Conservation (phyloP, 1,139 yeast species). For the Geotrichum histeridarum region DNA sequence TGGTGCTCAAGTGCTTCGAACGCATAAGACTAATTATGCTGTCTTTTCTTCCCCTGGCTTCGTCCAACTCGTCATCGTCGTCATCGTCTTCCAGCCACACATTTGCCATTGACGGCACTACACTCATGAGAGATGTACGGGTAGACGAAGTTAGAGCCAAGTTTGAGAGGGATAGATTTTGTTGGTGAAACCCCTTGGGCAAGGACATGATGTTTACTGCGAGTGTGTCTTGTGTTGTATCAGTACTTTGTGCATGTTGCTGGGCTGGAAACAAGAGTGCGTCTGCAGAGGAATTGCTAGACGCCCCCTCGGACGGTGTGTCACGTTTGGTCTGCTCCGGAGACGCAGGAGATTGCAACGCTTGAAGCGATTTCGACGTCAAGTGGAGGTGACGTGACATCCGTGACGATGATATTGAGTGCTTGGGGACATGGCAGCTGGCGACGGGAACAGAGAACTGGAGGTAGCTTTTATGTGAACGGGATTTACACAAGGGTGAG, state of each 20-base stretch:
- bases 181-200: constrained; percentile 8
- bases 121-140: constrained; percentile 8
- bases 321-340: neutral
- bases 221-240: constrained; percentile 6
- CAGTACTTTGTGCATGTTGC: neutral
- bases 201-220: constrained; percentile 16
- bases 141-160: neutral
- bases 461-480: neutral
- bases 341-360: neutral
- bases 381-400: constrained; percentile 6
- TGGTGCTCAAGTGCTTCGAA: neutral
- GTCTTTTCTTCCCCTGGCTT: neutral
- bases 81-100: constrained; percentile 20
- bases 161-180: neutral
- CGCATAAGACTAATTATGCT: neutral
- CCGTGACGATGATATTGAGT: constrained; percentile 10
- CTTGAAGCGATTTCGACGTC: neutral
- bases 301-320: neutral
- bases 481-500: neutral
- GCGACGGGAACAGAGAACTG: constrained; percentile 4
- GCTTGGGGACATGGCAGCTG: constrained; percentile 4
- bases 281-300: neutral
- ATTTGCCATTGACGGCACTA: constrained; percentile 13
- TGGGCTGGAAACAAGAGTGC: neutral
- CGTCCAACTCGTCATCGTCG: constrained; percentile 9